Evolutionary conservation across 176 grass and related monocot species (phyloP).

Genomic region (Chloris gayana): DNA sequence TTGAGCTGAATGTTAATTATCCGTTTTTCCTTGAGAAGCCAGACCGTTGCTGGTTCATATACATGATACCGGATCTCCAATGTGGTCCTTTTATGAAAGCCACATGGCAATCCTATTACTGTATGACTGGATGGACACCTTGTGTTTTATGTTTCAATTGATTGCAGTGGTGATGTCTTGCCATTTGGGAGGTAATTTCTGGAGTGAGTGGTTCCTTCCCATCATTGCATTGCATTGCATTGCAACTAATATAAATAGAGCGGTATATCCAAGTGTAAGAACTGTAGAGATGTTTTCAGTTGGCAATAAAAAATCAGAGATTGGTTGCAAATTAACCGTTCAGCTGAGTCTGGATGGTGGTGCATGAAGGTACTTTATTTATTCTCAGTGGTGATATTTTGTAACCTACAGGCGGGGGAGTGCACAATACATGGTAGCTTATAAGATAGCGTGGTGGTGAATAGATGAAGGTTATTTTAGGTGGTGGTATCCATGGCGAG

Average conservation of each 20-base stretch:
- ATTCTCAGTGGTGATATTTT: not conserved
- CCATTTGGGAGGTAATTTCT: conserved; percentile 31
- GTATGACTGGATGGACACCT: conserved; percentile 32
- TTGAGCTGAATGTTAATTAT: conserved; percentile 48
- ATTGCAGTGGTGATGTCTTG: conserved; percentile 30
- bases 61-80: conserved; percentile 47
- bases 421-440: no score
- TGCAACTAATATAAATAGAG: conserved; percentile 25
- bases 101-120: conserved; percentile 44
- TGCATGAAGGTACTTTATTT: not conserved
- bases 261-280: conserved; percentile 31
- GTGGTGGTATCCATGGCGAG: conserved; percentile 49
- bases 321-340: not conserved
- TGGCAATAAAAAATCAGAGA: conserved; percentile 39
- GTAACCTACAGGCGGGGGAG: no score
- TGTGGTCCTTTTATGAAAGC: conserved; percentile 94
- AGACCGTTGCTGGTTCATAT: conserved; percentile 43
- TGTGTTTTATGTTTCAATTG: conserved; percentile 36
- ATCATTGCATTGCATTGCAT: not conserved
- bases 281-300: conserved; percentile 32
- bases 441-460: no score
- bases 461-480: no score
- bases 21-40: conserved; percentile 29
- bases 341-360: not conserved
- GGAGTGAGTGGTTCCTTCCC: conserved; percentile 45